A percentile compares a stretch with the other conserved stretches of the same genome.
Evolutionary conservation across 2,329 filamentous ascomycete genomes (phyloP).

Genomic region (Arthrobotrys sphaeroides): DNA sequence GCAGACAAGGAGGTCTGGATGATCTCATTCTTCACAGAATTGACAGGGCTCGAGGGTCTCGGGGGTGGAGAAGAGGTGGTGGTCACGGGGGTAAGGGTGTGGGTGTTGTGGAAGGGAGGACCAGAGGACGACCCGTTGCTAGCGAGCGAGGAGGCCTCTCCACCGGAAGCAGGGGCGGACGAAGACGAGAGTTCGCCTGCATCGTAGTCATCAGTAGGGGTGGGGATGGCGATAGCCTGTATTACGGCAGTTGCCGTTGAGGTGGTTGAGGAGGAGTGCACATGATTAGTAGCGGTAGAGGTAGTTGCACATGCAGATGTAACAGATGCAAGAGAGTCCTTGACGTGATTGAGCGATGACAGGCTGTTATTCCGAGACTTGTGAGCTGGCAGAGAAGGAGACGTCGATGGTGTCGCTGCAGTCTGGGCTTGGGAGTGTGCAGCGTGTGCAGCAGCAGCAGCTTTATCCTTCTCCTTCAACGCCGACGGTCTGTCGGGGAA

Average conservation of each 20-base stretch:
- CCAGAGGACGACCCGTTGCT: constrained; percentile 48
- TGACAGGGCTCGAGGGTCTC: constrained; percentile 44
- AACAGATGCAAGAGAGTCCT: constrained; percentile 59
- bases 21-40: constrained; percentile 43
- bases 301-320: constrained; percentile 58
- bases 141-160: constrained; percentile 50
- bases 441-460: constrained; percentile 21
- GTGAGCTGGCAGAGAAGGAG: constrained; percentile 62
- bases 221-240: constrained; percentile 51
- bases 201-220: constrained; percentile 52
- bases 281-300: constrained; percentile 60
- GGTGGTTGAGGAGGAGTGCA: constrained; percentile 14
- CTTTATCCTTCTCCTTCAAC: constrained; percentile 59
- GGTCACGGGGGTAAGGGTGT: constrained; percentile 52
- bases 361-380: constrained; percentile 71
- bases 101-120: constrained; percentile 41
- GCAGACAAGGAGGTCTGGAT: neutral
- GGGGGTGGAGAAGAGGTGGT: constrained; percentile 51
- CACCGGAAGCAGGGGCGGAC: constrained; percentile 40
- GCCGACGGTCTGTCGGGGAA: constrained; percentile 80
- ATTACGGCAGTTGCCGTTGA: constrained; percentile 30
- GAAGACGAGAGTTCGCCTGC: constrained; percentile 31
- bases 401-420: neutral
- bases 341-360: constrained; percentile 65
- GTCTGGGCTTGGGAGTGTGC: neutral